Conservation (phyloP, 345 rosid genomes). For the Lepidium aucheri region DNA sequence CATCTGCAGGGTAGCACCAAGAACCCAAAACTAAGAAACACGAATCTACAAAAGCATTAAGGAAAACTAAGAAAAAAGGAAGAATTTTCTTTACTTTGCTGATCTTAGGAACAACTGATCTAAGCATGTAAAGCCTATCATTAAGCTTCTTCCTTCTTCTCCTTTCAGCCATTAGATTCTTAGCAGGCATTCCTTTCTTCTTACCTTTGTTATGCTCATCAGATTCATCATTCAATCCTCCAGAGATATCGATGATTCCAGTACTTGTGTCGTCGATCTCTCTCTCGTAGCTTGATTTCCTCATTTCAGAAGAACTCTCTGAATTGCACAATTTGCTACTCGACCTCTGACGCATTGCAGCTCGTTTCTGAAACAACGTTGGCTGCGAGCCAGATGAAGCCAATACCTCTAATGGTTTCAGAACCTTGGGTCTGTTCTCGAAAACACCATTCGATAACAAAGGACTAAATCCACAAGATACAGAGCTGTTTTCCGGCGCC, state of each 20-base stretch:
- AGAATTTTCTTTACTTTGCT: constrained; percentile 57
- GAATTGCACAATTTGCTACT: constrained; percentile 39
- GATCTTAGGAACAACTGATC: constrained; percentile 96
- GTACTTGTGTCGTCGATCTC: constrained; percentile 13
- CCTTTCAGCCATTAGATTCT: constrained; percentile 95
- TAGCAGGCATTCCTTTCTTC: constrained; percentile 88
- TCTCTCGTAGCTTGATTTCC: constrained; percentile 22
- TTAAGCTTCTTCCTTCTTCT: constrained; percentile 94
- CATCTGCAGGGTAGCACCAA: constrained; percentile 44
- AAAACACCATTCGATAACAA: constrained; percentile 5
- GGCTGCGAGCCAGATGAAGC: constrained; percentile 45
- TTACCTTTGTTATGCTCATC: constrained; percentile 58
- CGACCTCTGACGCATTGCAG: constrained; percentile 45
- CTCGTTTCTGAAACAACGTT: constrained; percentile 71
- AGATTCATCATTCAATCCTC: constrained; percentile 72
- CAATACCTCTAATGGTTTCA: constrained; percentile 48
- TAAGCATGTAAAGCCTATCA: constrained; percentile 93
- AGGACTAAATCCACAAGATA: constrained; percentile 17
- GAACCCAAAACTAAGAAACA: neutral
- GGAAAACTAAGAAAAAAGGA: neutral
- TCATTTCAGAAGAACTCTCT: constrained; percentile 38
- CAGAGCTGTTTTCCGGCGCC: constrained; percentile 21
- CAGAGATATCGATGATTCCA: constrained; percentile 26
- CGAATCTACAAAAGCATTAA: neutral
- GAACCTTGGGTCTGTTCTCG: constrained; percentile 35